Evolutionary conservation across 257 asterid species (phyloP).

Genomic region (Solanum neorickii): DNA sequence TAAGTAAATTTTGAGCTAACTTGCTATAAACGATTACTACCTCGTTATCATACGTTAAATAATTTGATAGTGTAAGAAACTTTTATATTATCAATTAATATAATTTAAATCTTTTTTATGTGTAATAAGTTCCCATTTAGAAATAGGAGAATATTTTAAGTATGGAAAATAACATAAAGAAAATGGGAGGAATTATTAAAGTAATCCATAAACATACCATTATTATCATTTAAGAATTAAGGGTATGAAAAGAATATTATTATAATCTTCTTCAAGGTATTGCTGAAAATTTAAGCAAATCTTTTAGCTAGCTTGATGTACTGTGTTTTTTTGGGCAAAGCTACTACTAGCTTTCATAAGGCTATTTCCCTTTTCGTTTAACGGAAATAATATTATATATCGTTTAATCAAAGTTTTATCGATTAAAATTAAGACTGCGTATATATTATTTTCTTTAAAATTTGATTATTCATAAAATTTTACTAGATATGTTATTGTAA

Average conservation of each 20-base stretch:
- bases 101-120: not conserved
- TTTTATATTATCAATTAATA: not conserved
- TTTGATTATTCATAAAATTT: fast-evolving
- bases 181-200: not conserved
- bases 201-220: not conserved
- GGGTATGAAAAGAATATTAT: not conserved
- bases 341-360: not conserved
- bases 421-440: not conserved
- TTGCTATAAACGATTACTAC: too few relatives aligned
- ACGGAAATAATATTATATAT: not conserved
- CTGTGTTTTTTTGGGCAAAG: not conserved
- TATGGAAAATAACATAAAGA: not conserved
- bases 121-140: not conserved
- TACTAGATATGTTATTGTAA: not conserved
- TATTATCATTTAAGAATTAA: not conserved
- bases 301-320: not conserved
- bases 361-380: not conserved
- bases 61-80: too few relatives aligned
- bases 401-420: not conserved
- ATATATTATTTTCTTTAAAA: not conserved
- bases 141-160: not conserved
- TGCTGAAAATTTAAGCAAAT: not conserved
- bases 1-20: not conserved
- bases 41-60: too few relatives aligned
- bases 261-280: not conserved